phyloP scores from a whole-genome alignment of 1,284 basidiomycete species.

The Ceratobasidium sp. region DNA sequence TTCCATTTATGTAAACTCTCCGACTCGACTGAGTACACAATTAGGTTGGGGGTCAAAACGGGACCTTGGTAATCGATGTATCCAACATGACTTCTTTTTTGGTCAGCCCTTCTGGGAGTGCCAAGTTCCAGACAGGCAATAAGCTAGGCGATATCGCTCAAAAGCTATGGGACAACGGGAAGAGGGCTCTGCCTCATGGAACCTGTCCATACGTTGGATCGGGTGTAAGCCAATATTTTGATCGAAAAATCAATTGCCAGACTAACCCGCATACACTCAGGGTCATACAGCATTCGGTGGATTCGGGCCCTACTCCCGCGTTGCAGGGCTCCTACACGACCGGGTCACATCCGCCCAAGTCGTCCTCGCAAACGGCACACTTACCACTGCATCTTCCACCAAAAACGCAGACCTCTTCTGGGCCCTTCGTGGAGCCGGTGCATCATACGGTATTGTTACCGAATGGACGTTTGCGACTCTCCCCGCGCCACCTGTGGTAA shows the following conservation, averaged over 20 bases:
- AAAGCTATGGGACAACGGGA: slow-evolving; percentile 48
- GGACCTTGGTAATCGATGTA: slow-evolving; percentile 48
- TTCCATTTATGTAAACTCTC: not conserved
- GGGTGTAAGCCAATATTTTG: not conserved
- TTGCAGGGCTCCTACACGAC: slow-evolving; percentile 49
- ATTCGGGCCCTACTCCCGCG: slow-evolving; percentile 47
- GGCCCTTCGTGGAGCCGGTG: slow-evolving; percentile 47
- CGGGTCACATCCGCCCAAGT: slow-evolving; percentile 48
- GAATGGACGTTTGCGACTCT: slow-evolving; percentile 48
- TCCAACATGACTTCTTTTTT: slow-evolving; percentile 46
- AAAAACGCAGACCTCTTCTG: slow-evolving; percentile 46
- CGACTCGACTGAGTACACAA: not conserved
- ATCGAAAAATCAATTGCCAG: not conserved
- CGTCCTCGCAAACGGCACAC: slow-evolving; percentile 48
- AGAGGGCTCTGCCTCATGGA: slow-evolving; percentile 47
- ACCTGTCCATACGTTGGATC: slow-evolving; percentile 46
- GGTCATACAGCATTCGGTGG: slow-evolving; percentile 50
- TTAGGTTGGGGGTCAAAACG: slow-evolving; percentile 48
- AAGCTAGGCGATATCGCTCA: slow-evolving; percentile 48
- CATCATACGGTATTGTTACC: slow-evolving; percentile 48
- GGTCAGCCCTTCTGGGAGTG: slow-evolving; percentile 36
- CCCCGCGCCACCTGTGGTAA: slow-evolving; percentile 43
- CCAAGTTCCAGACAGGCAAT: slow-evolving; percentile 48
- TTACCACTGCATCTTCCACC: slow-evolving; percentile 39
- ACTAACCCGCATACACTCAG: not conserved